Base-by-base conservation (phyloP, 192 early-diverging fungal genomes). In the Chytriomyces sp. region DNA sequence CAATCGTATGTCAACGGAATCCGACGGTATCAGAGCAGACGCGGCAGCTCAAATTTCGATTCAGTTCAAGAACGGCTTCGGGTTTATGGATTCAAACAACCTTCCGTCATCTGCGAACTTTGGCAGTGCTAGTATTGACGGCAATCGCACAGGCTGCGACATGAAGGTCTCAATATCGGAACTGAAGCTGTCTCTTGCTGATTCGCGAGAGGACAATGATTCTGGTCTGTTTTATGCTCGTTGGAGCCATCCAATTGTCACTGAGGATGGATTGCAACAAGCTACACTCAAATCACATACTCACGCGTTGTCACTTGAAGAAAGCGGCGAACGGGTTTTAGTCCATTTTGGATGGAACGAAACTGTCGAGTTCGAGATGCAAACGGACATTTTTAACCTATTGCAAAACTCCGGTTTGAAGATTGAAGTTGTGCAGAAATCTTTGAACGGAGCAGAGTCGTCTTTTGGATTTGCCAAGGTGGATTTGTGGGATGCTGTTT, bases 41-140 rank as follows among this genome's bases (percentile, higher is more conserved):
- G 81, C 81, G 6, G 81, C 81, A 43, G 64, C 80, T 28, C 45
- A 73, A 23, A 45, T 82, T 20, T 82, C 81, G 6, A 50, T 80
- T 53, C 48, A 61, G 24, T 69, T 82, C 43, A 43, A 47, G 16
- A 64, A 47, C 7, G 78, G 74, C 5, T 50, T 77, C 43, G 75
- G 80, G 45, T 23, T 77, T 60, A 61, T 13, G 2, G 53, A 43
- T 46, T 23, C 7, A 64, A 26, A 43, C 13, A 43, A 43, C 35
- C 18, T 26, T 43, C 35, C 26, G 63, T n/a, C 53, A 57, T 13
- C 16, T 57, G 13, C 5, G 16, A 57, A 35, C 35, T 35, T 35
- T 35, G 35, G 35, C 3, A 0, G 35, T 35, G 35, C 35, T 35
- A 35, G 35, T 20, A 57, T 57, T 57, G 53, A 57, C 53, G 13